Evolutionary conservation across 495 filamentous ascomycete species (phyloP), one percentile per base, ranked within the genome.

Genomic region (Xylaria curta): DNA sequence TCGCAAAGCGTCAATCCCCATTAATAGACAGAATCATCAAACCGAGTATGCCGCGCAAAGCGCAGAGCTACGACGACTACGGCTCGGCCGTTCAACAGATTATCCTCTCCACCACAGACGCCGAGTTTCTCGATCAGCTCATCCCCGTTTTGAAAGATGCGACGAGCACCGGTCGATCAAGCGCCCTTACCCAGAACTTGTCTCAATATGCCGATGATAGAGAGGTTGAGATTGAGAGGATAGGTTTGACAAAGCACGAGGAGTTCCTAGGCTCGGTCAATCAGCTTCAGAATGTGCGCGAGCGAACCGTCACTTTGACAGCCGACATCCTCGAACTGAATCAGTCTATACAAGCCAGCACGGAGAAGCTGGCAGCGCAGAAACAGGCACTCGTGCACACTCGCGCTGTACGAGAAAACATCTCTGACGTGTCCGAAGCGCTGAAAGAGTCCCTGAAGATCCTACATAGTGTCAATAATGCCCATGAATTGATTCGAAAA

Each of bases 211-310:
- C 95, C 38, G 88, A 89, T 67, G 92, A 97, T 62, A 91, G 94
- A 66, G 97, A 99, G 78, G 80, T 87, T 2, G 94, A 98, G 74
- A 98, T 99, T 69, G 97, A 99, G 82, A 88, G 89, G 15, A 96
- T 99, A 72, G 97, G 96, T 79, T 92, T 95, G 77, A 93, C 90
- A 42, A 97, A 98, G 76, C 96, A 98, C 78, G 95, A 98, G 76
- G 96, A 97, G 70, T 99, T 99, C 77, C 91, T 98, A 42, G 89
- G 85, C 28, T 97, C 95, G 8, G 93, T 98, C 73, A 96, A 95
- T 76, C 93, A 97, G 74, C 89, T 99, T 24, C 93, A 97, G 68
- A 89, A 91, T 49, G 94, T 97, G 24, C 90, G 95, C 61, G 92
- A 97, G 80, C 95, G 94, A 15, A 97, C 95, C 0, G 93, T 95